Conservation (phyloP, 106 monocot species). For the Allium sativum region DNA sequence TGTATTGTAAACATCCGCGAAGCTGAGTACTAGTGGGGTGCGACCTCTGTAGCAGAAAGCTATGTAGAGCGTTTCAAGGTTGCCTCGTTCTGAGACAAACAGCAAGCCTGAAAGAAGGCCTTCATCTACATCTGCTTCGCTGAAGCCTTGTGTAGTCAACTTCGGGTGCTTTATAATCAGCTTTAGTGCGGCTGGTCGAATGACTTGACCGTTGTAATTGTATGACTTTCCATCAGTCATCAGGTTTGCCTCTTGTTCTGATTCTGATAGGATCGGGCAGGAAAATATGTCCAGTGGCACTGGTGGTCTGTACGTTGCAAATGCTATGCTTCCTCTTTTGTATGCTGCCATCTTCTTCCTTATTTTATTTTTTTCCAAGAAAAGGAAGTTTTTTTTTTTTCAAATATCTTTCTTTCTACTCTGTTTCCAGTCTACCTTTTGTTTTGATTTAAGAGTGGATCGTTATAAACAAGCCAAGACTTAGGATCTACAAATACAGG, state of each 20-base stretch:
- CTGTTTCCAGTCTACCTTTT: too few species aligned
- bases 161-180: not conserved
- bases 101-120: slow-evolving; percentile 3
- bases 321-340: slow-evolving; percentile 1
- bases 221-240: not conserved
- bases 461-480: too few species aligned
- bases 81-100: slow-evolving; percentile 4
- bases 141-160: not conserved
- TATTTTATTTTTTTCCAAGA: not conserved
- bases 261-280: not conserved
- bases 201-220: not conserved
- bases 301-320: not conserved
- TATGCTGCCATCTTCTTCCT: not conserved
- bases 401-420: not conserved
- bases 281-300: not conserved
- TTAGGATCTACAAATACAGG: too few species aligned
- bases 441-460: too few species aligned
- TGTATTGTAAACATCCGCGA: not conserved
- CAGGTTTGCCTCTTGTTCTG: not conserved
- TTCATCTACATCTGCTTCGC: not conserved
- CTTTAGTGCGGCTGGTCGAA: not conserved
- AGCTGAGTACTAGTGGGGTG: not conserved
- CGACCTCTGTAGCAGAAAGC: not conserved
- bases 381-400: too few species aligned
- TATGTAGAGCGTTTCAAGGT: slow-evolving; percentile 4